These are phyloP conservation scores for Mortierella polycephala DNA, from an alignment of 371 early-diverging fungal species.

Conservation along the genomic window DNA sequence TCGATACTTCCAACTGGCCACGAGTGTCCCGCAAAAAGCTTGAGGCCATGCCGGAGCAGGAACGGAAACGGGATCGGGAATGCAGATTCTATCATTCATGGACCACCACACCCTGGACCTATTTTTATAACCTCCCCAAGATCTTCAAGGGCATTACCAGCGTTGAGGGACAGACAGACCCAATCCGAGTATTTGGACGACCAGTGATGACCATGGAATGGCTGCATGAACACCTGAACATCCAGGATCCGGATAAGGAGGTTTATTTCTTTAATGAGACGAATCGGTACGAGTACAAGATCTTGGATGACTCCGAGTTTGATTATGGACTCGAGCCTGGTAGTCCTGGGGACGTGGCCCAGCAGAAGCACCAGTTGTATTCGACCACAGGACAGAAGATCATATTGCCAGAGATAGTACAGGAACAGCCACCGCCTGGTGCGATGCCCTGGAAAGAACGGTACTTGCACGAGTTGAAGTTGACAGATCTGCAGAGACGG, in stretches of 20 bases:
- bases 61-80: conserved; percentile 11
- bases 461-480: conserved; percentile 7
- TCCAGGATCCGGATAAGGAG: conserved; percentile 48
- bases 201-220: conserved; percentile 40
- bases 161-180: conserved; percentile 24
- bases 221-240: conserved; percentile 28
- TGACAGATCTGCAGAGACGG: conserved; percentile 57
- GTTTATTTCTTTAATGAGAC: conserved; percentile 62
- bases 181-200: conserved; percentile 42
- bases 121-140: conserved; percentile 62
- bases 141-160: conserved; percentile 17
- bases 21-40: conserved; percentile 13
- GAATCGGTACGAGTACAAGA: conserved; percentile 63
- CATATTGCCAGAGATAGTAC: background rate
- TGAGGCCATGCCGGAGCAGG: conserved; percentile 19
- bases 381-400: background rate
- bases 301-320: conserved; percentile 57
- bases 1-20: conserved; percentile 19
- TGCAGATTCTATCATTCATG: conserved; percentile 54
- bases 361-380: background rate
- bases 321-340: conserved; percentile 32
- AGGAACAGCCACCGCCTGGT: background rate
- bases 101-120: conserved; percentile 69
- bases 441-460: background rate
- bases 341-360: background rate